These are phyloP conservation scores for Colletotrichum somersetense DNA, from an alignment of 2,329 filamentous ascomycete species.

Conservation along the genomic window DNA sequence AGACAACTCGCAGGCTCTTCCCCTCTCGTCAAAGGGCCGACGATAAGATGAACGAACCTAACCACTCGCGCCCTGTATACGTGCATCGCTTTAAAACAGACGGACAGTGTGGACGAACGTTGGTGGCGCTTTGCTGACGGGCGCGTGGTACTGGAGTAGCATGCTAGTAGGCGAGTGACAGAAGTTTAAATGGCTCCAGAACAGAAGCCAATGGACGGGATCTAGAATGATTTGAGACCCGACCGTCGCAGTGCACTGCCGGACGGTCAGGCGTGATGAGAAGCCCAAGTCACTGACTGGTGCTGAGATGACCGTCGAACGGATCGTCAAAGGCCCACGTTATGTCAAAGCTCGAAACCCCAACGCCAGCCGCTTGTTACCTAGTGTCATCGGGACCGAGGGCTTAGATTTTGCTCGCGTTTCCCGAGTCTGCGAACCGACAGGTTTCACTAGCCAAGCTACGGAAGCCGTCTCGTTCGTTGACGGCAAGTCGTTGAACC, in stretches of 20 bases:
- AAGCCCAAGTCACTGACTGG: constrained; percentile 14
- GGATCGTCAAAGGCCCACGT: background rate
- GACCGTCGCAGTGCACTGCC: background rate
- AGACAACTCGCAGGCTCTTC: too few species aligned
- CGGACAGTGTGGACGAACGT: background rate
- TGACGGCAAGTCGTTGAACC: background rate
- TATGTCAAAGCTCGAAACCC: constrained; percentile 24
- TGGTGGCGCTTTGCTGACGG: constrained; percentile 2
- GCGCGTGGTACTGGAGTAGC: constrained; percentile 5
- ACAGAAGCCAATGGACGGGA: constrained; percentile 17
- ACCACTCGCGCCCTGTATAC: background rate
- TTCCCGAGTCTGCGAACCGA: constrained; percentile 23
- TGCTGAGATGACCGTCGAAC: constrained; percentile 20
- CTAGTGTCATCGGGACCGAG: constrained; percentile 34
- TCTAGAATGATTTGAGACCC: constrained; percentile 30
- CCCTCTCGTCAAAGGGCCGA: background rate
- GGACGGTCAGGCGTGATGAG: background rate
- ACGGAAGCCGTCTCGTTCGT: constrained; percentile 15
- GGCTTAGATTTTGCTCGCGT: constrained; percentile 10
- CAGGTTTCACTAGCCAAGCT: constrained; percentile 19
- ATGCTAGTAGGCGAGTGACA: constrained; percentile 23
- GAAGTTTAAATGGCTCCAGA: constrained; percentile 21
- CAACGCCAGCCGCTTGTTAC: constrained; percentile 5
- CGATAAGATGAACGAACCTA: constrained; percentile 8
- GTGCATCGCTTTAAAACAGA: background rate